Percentiles rank a stretch among this genome's conserved stretches.
These are phyloP conservation scores for Malus hybrid DNA, from an alignment of 331 rosid genomes.

Conservation along the genomic window DNA sequence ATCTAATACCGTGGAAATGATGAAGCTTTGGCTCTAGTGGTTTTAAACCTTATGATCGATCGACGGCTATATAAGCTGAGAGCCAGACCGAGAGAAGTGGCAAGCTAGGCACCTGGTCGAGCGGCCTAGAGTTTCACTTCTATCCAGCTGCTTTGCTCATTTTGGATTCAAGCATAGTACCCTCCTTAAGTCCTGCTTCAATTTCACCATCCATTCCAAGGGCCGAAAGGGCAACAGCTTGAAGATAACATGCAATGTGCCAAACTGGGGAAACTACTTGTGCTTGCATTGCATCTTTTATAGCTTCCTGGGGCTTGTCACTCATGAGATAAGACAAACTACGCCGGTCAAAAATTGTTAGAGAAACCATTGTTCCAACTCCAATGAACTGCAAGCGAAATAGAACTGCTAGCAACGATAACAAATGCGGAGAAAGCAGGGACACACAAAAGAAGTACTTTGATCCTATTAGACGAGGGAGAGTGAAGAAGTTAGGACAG, in stretches of 20 bases:
- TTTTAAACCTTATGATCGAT: neutral
- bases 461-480: too few species aligned
- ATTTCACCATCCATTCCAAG: slow-evolving; percentile 60
- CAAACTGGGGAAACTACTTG: slow-evolving; percentile 18
- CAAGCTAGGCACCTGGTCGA: neutral
- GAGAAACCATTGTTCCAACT: too few species aligned
- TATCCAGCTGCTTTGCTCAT: slow-evolving; percentile 28
- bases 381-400: neutral
- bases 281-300: too few species aligned
- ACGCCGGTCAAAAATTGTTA: too few species aligned
- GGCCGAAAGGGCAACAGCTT: slow-evolving; percentile 49
- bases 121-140: slow-evolving; percentile 32
- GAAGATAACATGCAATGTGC: slow-evolving; percentile 77
- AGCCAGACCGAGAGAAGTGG: neutral
- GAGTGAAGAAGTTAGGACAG: too few species aligned
- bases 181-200: slow-evolving; percentile 59
- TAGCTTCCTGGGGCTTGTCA: too few species aligned
- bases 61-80: neutral
- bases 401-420: neutral
- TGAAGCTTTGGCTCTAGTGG: neutral
- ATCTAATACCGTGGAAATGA: neutral
- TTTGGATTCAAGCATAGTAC: slow-evolving; percentile 54
- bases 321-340: too few species aligned
- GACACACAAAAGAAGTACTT: too few species aligned
- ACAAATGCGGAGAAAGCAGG: slow-evolving; percentile 5